A percentile compares a stretch with the other conserved stretches of the same genome.
Evolutionary conservation across 2,329 filamentous ascomycete genomes (phyloP).

Genomic region (Arachnomyces sp.): DNA sequence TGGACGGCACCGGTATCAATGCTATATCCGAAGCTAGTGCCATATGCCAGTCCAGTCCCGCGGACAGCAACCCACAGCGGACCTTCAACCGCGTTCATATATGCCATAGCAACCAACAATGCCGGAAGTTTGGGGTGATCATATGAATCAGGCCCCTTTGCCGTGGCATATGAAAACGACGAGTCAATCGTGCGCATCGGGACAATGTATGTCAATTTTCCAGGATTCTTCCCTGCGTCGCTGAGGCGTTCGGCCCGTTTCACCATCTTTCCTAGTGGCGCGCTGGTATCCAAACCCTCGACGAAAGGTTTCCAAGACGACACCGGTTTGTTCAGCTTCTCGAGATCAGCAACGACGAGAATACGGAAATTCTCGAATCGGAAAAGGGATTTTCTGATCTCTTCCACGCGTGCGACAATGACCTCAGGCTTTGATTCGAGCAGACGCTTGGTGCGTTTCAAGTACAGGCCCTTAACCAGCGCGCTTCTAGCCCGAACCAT

Average conservation of each 20-base stretch:
- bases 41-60: slow-evolving; percentile 88
- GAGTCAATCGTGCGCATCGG: slow-evolving; percentile 91
- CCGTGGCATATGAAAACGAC: slow-evolving; percentile 73
- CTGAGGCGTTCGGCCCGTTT: slow-evolving; percentile 65
- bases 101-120: slow-evolving; percentile 79
- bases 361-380: slow-evolving; percentile 78
- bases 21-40: slow-evolving; percentile 69
- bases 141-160: slow-evolving; percentile 66
- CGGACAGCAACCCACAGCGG: slow-evolving; percentile 91
- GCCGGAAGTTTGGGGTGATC: slow-evolving; percentile 72
- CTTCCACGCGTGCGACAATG: slow-evolving; percentile 70
- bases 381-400: slow-evolving; percentile 68
- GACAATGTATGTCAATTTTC: slow-evolving; percentile 68
- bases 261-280: slow-evolving; percentile 62
- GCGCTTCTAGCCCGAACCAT: slow-evolving; percentile 70
- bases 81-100: slow-evolving; percentile 87
- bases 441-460: slow-evolving; percentile 76
- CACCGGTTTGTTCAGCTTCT: slow-evolving; percentile 66
- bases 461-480: slow-evolving; percentile 77
- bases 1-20: slow-evolving; percentile 72
- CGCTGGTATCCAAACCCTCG: slow-evolving; percentile 43
- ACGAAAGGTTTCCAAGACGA: slow-evolving; percentile 67
- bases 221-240: slow-evolving; percentile 65
- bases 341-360: slow-evolving; percentile 73
- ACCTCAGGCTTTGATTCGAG: slow-evolving; percentile 67